Evolutionary conservation across 805 yeast species (phyloP), one percentile per base, ranked within the genome.

Genomic region (Ogataea methylovora): DNA sequence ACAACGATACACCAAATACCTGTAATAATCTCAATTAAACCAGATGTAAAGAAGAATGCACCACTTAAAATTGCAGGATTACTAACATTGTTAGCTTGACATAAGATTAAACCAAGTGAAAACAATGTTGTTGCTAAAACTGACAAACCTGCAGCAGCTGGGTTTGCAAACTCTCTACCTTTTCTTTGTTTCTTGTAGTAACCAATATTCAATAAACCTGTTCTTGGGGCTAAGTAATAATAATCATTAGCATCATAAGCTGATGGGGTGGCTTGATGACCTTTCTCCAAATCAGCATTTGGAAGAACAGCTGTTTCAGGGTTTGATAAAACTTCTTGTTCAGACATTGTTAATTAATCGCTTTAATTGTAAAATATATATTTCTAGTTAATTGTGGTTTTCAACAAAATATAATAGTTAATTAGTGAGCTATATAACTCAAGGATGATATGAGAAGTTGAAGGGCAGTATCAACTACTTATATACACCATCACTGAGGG

Each of bases 1-100:
- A 58, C 54, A 24, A 61, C 56, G 35, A 71, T 48, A 36, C 72
- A 73, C 74, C 75, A 73, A 14, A 69, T 49, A 25, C 78, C 79
- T 24, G 69, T 61, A 27, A 70, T 55, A 21, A 68, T 53, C 47
- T 68, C 67, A 29, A 63, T 65, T n/a, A 63, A 44, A 16, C 78
- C 77, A 6, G 74, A 69, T 30, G 67, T 62, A 43, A 68, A 67
- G 47, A 69, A 56, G 29, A 68, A 56, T 22, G 68, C 50, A 27
- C 71, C 63, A 14, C 65, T 59, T 22, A 67, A 56, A 15, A 70
- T 58, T 34, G 69, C 63, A 2, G 70, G 66, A 17, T 56, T 55
- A 7, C 56, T 45, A 24, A 69, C 64, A 15, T 67, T 67, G 46
- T 59, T 54, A 15, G 73, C 75, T 10, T 63, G 66, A 23, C 64